Evolutionary conservation across 2,329 filamentous ascomycete species (phyloP).

Genomic region (Colletotrichum neosansevieriae): DNA sequence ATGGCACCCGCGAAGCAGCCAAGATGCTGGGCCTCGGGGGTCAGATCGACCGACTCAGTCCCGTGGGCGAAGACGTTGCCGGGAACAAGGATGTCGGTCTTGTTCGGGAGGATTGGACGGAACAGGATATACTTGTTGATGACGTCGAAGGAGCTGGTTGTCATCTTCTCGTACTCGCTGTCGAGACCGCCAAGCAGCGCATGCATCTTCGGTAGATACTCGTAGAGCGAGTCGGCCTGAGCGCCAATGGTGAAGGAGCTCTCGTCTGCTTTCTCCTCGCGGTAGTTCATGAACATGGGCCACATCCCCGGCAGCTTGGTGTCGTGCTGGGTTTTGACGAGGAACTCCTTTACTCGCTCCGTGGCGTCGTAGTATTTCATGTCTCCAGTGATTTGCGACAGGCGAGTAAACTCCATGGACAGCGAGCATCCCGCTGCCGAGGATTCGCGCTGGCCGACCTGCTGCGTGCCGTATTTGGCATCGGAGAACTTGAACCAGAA

Average conservation of each 20-base stretch:
- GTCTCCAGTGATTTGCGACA: slow-evolving; percentile 79
- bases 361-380: slow-evolving; percentile 82
- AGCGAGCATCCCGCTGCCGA: slow-evolving; percentile 71
- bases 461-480: slow-evolving; percentile 54
- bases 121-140: slow-evolving; percentile 74
- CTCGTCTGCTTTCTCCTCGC: slow-evolving; percentile 59
- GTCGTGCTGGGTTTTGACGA: slow-evolving; percentile 73
- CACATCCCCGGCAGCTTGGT: slow-evolving; percentile 80
- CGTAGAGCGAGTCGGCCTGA: slow-evolving; percentile 65
- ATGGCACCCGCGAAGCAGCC: slow-evolving; percentile 76
- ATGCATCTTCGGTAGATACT: slow-evolving; percentile 71
- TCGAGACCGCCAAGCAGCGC: slow-evolving; percentile 74
- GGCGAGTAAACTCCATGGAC: slow-evolving; percentile 79
- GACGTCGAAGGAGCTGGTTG: slow-evolving; percentile 71
- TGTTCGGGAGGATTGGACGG: slow-evolving; percentile 72
- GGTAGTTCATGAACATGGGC: slow-evolving; percentile 74
- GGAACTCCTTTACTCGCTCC: slow-evolving; percentile 77
- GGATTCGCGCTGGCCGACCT: slow-evolving; percentile 52
- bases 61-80: slow-evolving; percentile 53
- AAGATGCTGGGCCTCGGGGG: slow-evolving; percentile 65
- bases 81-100: slow-evolving; percentile 71
- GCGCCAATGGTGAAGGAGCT: slow-evolving; percentile 58
- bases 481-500: slow-evolving; percentile 59
- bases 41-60: slow-evolving; percentile 46
- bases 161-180: slow-evolving; percentile 73